These are phyloP conservation scores for Debaryomyces coudertii DNA, from an alignment of 1,139 yeast species.

Conservation along the genomic window DNA sequence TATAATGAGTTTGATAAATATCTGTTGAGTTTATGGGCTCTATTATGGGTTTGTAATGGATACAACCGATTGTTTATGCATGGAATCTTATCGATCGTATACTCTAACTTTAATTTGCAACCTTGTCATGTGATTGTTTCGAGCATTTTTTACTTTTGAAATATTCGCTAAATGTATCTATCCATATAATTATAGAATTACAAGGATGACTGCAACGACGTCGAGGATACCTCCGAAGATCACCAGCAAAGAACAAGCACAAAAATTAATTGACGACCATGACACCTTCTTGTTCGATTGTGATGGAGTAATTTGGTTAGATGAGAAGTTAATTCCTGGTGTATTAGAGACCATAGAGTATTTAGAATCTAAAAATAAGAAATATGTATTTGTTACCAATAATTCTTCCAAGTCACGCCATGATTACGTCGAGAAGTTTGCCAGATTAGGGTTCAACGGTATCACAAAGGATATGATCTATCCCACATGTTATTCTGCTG, in stretches of 20 bases:
- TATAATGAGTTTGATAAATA: not conserved
- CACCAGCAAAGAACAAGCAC: slow-evolving; percentile 48
- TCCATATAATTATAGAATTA: not conserved
- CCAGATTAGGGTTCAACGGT: slow-evolving; percentile 33
- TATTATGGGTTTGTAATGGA: not conserved
- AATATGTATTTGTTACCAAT: slow-evolving; percentile 42
- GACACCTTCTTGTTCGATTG: slow-evolving; percentile 91
- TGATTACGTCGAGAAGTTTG: slow-evolving; percentile 37
- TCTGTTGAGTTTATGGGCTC: not conserved
- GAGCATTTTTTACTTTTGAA: not conserved
- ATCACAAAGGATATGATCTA: slow-evolving; percentile 34
- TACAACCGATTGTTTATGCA: not conserved
- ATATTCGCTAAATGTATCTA: not conserved
- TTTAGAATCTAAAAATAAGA: slow-evolving; percentile 44
- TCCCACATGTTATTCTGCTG: slow-evolving; percentile 47
- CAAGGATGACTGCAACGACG: slow-evolving; percentile 4
- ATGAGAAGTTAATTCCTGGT: slow-evolving; percentile 70
- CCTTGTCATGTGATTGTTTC: not conserved
- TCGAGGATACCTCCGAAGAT: slow-evolving; percentile 38
- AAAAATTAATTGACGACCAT: slow-evolving; percentile 58
- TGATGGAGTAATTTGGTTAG: slow-evolving; percentile 94
- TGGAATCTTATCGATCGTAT: not conserved
- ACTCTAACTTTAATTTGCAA: slow-evolving; percentile 1
- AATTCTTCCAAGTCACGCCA: slow-evolving; percentile 43
- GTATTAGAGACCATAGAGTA: slow-evolving; percentile 66